phyloP scores from a whole-genome alignment of 345 rosid genomes.

The Tarenaya hassleriana region DNA sequence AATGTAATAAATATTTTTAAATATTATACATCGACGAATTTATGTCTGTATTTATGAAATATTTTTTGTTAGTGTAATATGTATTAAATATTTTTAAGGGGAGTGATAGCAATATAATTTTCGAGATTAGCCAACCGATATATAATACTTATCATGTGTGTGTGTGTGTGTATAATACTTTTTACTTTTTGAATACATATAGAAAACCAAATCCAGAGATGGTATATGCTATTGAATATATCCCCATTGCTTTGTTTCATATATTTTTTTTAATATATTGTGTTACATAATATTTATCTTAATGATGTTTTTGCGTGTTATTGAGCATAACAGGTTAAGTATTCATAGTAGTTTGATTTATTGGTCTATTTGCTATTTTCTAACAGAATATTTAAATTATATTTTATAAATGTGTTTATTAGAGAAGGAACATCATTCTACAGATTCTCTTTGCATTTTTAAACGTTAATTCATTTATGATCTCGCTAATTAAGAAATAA shows the following conservation, averaged over 20 bases:
- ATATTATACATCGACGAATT: background rate
- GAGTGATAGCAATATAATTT: background rate
- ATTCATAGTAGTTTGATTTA: no score
- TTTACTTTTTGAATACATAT: background rate
- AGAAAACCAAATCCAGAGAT: background rate
- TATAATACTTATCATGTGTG: conserved; percentile 14
- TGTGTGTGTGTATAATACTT: no score
- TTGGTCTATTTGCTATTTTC: no score
- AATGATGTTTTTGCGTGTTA: no score
- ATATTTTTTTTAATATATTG: background rate
- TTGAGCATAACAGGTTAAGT: no score
- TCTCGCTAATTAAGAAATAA: no score
- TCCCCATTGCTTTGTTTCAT: background rate
- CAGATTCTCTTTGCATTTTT: no score
- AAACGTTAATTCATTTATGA: no score
- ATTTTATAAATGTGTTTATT: no score
- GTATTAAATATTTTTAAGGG: conserved; percentile 11
- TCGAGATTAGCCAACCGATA: conserved; percentile 3
- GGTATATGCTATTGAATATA: conserved; percentile 29
- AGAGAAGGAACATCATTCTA: no score
- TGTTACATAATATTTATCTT: background rate
- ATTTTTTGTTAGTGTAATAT: conserved; percentile 12
- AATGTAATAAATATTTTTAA: background rate
- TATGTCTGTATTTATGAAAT: conserved; percentile 1
- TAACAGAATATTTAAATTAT: no score